phyloP scores from a whole-genome alignment of 441 rosid species.

The Eruca vesicaria region DNA sequence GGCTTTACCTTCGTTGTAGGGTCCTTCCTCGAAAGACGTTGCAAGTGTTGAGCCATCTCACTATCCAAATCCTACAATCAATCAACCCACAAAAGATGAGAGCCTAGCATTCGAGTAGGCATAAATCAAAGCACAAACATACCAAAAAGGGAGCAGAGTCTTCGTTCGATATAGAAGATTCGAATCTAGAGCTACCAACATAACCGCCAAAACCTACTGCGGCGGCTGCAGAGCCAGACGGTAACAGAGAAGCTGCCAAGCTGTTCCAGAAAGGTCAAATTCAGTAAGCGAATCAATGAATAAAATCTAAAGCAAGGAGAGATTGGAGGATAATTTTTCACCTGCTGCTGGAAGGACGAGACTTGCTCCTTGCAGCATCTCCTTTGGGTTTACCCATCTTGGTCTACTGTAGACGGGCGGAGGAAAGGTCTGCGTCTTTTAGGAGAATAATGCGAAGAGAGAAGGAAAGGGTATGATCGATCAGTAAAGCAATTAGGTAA shows the following conservation, averaged over 20 bases:
- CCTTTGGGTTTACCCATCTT: slow-evolving; percentile 88
- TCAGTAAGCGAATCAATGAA: slow-evolving; percentile 3
- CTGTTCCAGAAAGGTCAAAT: slow-evolving; percentile 36
- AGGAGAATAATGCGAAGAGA: not conserved
- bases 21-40: slow-evolving; percentile 84
- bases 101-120: not conserved
- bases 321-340: slow-evolving; percentile 15
- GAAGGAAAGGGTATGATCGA: slow-evolving; percentile 8
- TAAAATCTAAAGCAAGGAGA: not conserved
- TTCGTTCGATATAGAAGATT: slow-evolving; percentile 51
- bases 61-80: slow-evolving; percentile 69
- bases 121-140: slow-evolving; percentile 1
- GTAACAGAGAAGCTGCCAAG: slow-evolving; percentile 82
- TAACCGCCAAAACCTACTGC: slow-evolving; percentile 93
- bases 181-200: slow-evolving; percentile 81
- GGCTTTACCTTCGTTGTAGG: slow-evolving; percentile 78
- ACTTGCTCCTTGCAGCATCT: slow-evolving; percentile 76
- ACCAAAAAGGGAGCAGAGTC: slow-evolving; percentile 57
- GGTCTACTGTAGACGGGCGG: not conserved
- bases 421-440: not conserved
- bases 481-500: not conserved
- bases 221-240: slow-evolving; percentile 60
- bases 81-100: slow-evolving; percentile 20
- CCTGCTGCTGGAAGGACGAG: slow-evolving; percentile 99
- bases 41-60: slow-evolving; percentile 83